Percentiles rank a stretch among this genome's conserved stretches.
These are phyloP conservation scores for Coccomyxa subellipsoidea DNA, from an alignment of 163 green algal genomes.

Conservation along the genomic window DNA sequence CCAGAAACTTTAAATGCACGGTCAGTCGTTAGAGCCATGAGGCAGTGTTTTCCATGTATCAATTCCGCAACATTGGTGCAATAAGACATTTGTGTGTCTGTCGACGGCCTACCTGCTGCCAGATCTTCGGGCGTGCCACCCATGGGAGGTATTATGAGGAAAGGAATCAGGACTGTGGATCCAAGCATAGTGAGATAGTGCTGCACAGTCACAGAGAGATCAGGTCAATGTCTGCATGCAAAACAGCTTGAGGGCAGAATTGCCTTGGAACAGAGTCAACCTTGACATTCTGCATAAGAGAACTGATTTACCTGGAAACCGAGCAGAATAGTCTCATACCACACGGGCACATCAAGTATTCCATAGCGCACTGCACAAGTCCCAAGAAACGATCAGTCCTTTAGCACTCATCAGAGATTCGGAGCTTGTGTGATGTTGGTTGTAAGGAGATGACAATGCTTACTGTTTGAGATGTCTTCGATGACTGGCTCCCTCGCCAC, in stretches of 20 bases:
- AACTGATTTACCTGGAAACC: slow-evolving; percentile 42
- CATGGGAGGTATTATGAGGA: slow-evolving; percentile 63
- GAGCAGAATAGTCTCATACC: slow-evolving; percentile 41
- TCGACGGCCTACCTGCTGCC: background rate
- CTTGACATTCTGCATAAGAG: background rate
- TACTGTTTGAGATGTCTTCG: background rate
- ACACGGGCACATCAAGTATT: slow-evolving; percentile 48
- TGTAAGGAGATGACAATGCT: background rate
- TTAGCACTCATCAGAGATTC: background rate
- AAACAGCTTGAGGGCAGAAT: background rate
- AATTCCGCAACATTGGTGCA: no score
- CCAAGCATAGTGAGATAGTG: slow-evolving; percentile 75
- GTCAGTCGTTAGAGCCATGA: no score
- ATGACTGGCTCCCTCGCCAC: background rate
- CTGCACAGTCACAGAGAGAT: slow-evolving; percentile 30
- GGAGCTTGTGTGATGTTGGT: no score
- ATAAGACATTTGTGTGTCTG: no score
- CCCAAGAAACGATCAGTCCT: background rate
- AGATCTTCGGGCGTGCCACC: slow-evolving; percentile 30
- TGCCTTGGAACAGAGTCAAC: background rate
- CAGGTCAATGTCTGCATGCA: background rate
- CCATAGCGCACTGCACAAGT: slow-evolving; percentile 43
- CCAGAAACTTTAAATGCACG: background rate
- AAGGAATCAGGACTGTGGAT: slow-evolving; percentile 65
- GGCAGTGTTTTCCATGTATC: no score